A percentile compares a stretch with the other conserved stretches of the same genome.
Evolutionary conservation across 495 filamentous ascomycete species (phyloP).

Genomic region (Aspergillus wentii): DNA sequence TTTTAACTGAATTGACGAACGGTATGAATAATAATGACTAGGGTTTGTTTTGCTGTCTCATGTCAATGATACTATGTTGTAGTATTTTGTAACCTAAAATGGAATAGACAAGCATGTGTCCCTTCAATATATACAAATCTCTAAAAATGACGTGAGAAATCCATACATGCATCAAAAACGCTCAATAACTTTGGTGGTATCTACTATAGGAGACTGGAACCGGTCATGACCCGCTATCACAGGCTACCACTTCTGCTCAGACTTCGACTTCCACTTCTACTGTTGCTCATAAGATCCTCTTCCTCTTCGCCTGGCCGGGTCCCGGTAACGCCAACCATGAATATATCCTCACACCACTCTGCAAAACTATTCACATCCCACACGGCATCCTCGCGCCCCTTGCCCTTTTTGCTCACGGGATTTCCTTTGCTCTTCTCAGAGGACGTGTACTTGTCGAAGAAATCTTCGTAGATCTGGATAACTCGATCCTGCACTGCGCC

Average conservation of each 20-base stretch:
- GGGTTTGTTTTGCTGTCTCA: too few species aligned
- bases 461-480: slow-evolving; percentile 55
- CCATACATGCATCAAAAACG: too few species aligned
- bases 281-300: slow-evolving; percentile 3
- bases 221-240: not conserved
- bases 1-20: too few species aligned
- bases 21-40: too few species aligned
- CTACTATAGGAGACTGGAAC: not conserved
- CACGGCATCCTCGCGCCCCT: slow-evolving; percentile 56
- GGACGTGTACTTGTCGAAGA: slow-evolving; percentile 49
- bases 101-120: too few species aligned
- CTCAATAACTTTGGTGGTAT: too few species aligned
- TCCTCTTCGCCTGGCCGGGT: slow-evolving; percentile 9
- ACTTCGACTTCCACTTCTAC: slow-evolving; percentile 3
- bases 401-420: slow-evolving; percentile 51
- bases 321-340: slow-evolving; percentile 42
- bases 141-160: too few species aligned
- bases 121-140: not conserved
- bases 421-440: slow-evolving; percentile 39
- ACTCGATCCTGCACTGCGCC: slow-evolving; percentile 58
- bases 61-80: too few species aligned
- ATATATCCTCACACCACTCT: slow-evolving; percentile 54
- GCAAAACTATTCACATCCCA: slow-evolving; percentile 62
- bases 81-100: too few species aligned
- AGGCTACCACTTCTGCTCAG: slow-evolving; percentile 1